phyloP scores from a whole-genome alignment of 805 yeast genomes.

The Metschnikowia henanensis region DNA sequence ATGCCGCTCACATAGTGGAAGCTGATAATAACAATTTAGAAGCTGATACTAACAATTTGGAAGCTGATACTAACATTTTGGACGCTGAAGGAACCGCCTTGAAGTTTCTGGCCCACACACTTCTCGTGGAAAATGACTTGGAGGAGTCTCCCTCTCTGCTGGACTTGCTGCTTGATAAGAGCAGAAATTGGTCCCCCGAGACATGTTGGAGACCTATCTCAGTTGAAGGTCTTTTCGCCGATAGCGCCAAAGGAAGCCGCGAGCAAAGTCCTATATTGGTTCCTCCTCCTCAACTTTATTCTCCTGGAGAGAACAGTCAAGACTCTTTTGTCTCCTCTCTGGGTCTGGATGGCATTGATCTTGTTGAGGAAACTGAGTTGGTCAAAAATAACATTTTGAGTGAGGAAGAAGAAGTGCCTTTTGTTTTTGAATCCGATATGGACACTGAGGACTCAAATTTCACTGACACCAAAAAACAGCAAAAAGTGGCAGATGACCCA shows the following conservation, averaged over 20 bases:
- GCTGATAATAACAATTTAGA: no score
- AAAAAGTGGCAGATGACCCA: not conserved
- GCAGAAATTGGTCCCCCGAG: not conserved
- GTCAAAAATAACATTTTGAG: no score
- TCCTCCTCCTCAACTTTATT: not conserved
- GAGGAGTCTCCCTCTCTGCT: not conserved
- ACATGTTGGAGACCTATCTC: not conserved
- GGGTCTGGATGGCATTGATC: no score
- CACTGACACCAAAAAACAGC: not conserved
- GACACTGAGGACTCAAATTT: not conserved
- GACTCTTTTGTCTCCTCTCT: no score
- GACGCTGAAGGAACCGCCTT: no score
- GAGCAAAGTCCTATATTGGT: not conserved
- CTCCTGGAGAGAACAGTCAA: not conserved
- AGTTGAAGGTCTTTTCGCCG: slow-evolving; percentile 2
- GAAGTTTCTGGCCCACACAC: not conserved
- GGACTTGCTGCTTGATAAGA: not conserved
- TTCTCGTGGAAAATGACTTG: not conserved
- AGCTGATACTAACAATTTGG: no score
- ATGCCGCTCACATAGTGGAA: no score
- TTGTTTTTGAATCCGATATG: no score
- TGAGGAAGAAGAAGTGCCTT: no score
- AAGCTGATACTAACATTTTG: no score
- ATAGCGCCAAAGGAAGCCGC: not conserved
- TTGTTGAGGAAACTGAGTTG: no score